These are phyloP conservation scores for Ustilago bromivora DNA, from an alignment of 1,284 basidiomycete species.

Conservation along the genomic window DNA sequence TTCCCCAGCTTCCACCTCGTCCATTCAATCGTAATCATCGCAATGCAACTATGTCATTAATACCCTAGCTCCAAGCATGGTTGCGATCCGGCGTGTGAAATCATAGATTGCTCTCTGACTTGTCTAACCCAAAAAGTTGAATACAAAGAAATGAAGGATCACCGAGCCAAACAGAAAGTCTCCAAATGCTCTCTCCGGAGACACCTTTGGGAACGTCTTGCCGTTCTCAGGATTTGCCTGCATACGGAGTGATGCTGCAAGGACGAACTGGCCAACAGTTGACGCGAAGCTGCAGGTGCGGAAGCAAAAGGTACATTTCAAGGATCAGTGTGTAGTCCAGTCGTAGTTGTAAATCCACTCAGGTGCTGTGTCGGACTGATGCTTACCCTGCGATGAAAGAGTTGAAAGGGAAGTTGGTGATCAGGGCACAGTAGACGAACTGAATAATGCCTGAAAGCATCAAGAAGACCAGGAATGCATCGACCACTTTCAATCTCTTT, in stretches of 20 bases:
- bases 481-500: constrained; percentile 89
- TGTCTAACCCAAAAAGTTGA: constrained; percentile 86
- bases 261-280: constrained; percentile 94
- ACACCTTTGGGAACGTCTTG: constrained; percentile 73
- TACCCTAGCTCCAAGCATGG: neutral
- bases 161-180: constrained; percentile 95
- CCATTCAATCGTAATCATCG: constrained; percentile 11
- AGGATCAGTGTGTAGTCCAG: too few species aligned
- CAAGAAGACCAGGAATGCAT: constrained; percentile 90
- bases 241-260: constrained; percentile 88
- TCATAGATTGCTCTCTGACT: neutral
- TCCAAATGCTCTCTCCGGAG: constrained; percentile 86
- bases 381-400: constrained; percentile 93
- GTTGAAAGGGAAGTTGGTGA: constrained; percentile 96
- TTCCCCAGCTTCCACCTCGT: neutral
- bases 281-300: constrained; percentile 80
- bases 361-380: too few species aligned
- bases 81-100: neutral
- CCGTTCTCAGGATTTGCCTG: constrained; percentile 90
- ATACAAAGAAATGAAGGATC: constrained; percentile 97
- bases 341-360: too few species aligned
- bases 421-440: constrained; percentile 89
- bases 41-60: constrained; percentile 26
- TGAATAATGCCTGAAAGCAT: constrained; percentile 90
- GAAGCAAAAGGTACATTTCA: too few species aligned